Base-by-base conservation (phyloP, 345 rosid species). In the Rhodamnia argentea region DNA sequence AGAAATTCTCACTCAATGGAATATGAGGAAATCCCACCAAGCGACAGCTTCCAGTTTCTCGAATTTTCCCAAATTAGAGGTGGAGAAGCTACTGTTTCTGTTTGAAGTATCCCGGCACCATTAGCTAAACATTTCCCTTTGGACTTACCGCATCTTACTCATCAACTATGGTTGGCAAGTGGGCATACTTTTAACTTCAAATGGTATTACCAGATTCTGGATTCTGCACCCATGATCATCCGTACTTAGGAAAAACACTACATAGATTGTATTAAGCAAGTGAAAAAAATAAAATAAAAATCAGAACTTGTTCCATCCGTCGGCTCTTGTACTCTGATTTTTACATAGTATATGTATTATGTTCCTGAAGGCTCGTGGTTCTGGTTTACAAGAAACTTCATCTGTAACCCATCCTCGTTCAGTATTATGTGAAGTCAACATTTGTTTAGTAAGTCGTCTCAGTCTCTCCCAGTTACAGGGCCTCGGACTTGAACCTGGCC, bases 401-500 rank as follows among this genome's bases (percentile, higher is more conserved):
- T 62, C n/a, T 56, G 27, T 56, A 16, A 52, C 50, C 53, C 50
- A 52, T 83, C 85, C 56, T 84, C 20, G 84, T n/a, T 50, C 62
- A 3, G 27, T 84, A 32, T 84, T 9, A 37, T 37, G 47, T 37
- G 47, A 37, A 70, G 81, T 37, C 26, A 54, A 6, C 52, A 37
- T 85, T 52, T 37, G 32, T 50, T 32, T 20, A n/a, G 27, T 10
- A 22, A 64, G 52, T 32, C 29, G 47, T 37, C 40, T 81, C 27
- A 23, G 18, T 42, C 13, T 82, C 62, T 29, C 18, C 53, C 44
- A 26, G 47, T 85, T 90, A 87, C 86, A 89, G 62, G 84, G 29
- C 84, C 82, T 91, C 88, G 24, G 64, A 86, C 87, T 91, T 89
- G 91, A 94, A 91, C 86, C 90, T 91, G 50, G 97, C 94, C 92